A percentile compares a stretch with the other conserved stretches of the same genome.
phyloP scores from a whole-genome alignment of 2,329 filamentous ascomycete species.

The Endothia cerciana region DNA sequence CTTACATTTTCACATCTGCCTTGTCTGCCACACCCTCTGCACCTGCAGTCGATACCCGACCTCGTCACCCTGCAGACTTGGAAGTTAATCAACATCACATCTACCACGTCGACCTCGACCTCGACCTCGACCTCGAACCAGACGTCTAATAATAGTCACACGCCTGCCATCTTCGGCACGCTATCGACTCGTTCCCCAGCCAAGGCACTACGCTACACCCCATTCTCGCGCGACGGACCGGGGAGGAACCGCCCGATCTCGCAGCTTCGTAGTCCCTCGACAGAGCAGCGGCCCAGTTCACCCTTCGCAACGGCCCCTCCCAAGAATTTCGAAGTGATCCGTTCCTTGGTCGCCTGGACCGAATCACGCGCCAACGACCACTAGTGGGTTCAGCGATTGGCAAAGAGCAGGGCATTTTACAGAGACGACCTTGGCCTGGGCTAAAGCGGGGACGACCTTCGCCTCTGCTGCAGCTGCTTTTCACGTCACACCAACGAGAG shows the following conservation, averaged over 20 bases:
- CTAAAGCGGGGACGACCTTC: slow-evolving; percentile 23
- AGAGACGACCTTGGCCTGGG: slow-evolving; percentile 20
- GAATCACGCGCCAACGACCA: slow-evolving; percentile 28
- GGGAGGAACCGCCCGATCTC: neutral
- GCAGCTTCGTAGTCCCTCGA: neutral
- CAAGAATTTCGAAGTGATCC: neutral
- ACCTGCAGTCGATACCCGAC: slow-evolving; percentile 19
- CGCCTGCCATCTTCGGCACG: slow-evolving; percentile 1
- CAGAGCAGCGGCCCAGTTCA: too few species aligned
- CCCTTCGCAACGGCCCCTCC: neutral
- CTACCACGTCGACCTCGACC: neutral
- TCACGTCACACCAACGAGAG: slow-evolving; percentile 25
- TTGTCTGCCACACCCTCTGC: slow-evolving; percentile 12
- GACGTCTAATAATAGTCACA: slow-evolving; percentile 1
- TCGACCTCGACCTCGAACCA: neutral
- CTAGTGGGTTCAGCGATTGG: slow-evolving; percentile 25
- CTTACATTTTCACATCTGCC: slow-evolving; percentile 16
- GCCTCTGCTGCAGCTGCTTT: slow-evolving; percentile 21
- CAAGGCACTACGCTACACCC: neutral
- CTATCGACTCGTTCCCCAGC: neutral
- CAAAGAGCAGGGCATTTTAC: slow-evolving; percentile 13
- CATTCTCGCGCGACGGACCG: neutral
- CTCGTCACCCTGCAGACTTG: slow-evolving; percentile 16
- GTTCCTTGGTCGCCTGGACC: neutral
- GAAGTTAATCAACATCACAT: slow-evolving; percentile 2